Conservation (phyloP, 83 land plant species). For the Isoetes engelmannii region DNA sequence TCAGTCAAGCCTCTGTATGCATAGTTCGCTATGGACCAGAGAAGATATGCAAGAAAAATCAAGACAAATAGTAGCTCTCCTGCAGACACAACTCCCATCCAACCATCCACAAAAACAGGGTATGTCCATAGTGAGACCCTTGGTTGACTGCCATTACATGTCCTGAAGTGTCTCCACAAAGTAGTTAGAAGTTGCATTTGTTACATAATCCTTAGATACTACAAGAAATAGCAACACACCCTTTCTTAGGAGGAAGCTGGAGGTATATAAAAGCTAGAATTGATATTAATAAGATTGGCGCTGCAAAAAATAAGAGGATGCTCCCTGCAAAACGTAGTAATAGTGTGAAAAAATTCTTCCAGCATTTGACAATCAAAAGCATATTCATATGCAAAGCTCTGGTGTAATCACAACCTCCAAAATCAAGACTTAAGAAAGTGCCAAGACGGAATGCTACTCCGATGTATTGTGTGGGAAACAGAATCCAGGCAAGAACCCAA, state of each 20-base stretch:
- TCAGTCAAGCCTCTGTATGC: constrained; percentile 6
- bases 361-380: too few relatives aligned
- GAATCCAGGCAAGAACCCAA: too few relatives aligned
- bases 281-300: constrained; percentile 45
- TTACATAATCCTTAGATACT: not conserved
- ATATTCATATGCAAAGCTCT: too few relatives aligned
- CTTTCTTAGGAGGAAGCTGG: constrained; percentile 29
- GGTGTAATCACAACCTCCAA: too few relatives aligned
- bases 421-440: too few relatives aligned
- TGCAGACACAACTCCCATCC: constrained; percentile 73
- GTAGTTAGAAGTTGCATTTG: not conserved
- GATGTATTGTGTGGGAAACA: too few relatives aligned
- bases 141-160: constrained; percentile 23
- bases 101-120: constrained; percentile 66
- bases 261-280: constrained; percentile 42
- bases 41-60: constrained; percentile 36
- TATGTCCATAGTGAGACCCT: constrained; percentile 60
- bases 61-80: constrained; percentile 52
- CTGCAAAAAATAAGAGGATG: constrained; percentile 44
- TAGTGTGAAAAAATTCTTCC: not conserved
- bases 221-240: not conserved
- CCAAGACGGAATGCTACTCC: too few relatives aligned
- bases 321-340: constrained; percentile 29
- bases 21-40: constrained; percentile 46
- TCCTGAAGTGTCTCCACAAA: constrained; percentile 21